Evolutionary conservation across 106 monocot genomes (phyloP).

Genomic region (Narthecium ossifragum): DNA sequence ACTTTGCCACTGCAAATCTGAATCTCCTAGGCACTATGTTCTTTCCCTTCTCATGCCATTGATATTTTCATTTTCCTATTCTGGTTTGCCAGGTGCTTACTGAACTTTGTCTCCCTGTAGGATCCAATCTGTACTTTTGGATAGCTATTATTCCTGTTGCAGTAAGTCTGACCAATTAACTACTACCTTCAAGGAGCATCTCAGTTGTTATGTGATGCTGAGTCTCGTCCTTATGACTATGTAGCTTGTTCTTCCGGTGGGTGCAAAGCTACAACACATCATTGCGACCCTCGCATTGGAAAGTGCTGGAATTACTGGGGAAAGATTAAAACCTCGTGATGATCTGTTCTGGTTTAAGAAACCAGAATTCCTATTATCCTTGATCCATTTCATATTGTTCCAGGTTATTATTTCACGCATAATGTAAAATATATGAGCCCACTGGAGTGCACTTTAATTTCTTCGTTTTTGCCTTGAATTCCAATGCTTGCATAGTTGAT

Average conservation of each 20-base stretch:
- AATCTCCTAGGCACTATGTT: not conserved
- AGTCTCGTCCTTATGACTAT: too few relatives aligned
- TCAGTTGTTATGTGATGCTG: too few relatives aligned
- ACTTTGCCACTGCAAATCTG: not conserved
- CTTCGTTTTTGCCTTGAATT: not conserved
- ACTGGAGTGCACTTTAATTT: conserved; percentile 1
- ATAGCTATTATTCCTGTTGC: conserved; percentile 89
- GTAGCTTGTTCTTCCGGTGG: conserved; percentile 89
- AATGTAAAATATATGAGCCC: too few relatives aligned
- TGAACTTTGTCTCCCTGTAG: conserved; percentile 38
- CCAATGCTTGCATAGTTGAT: not conserved
- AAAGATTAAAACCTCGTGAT: conserved; percentile 69
- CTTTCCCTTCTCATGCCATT: not conserved
- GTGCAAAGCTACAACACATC: conserved; percentile 84
- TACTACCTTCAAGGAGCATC: not conserved
- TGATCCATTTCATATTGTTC: conserved; percentile 98
- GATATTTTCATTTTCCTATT: not conserved
- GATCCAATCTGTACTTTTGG: conserved; percentile 96
- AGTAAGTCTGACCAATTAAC: conserved; percentile 35
- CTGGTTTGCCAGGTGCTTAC: too few relatives aligned
- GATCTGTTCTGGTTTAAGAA: conserved; percentile 98
- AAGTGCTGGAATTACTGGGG: conserved; percentile 45
- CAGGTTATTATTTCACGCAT: conserved; percentile 38
- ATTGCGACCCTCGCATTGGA: conserved; percentile 89
- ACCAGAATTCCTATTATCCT: conserved; percentile 68